Base-by-base conservation (phyloP, 2,329 filamentous ascomycete species). In the Fusarium heterosporum region DNA sequence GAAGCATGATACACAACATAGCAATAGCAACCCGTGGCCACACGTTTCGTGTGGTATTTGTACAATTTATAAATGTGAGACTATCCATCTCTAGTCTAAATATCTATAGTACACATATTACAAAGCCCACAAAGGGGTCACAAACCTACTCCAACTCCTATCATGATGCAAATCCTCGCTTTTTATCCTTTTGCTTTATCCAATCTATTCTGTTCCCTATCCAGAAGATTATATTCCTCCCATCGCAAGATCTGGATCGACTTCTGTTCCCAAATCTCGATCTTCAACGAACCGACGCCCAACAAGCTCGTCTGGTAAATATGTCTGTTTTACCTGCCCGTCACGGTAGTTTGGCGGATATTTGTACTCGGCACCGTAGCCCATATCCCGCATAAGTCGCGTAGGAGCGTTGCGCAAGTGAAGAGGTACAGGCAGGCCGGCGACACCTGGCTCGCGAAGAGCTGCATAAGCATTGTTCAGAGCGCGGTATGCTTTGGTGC, bases 371-470 rank as follows among this genome's bases (percentile, higher is more conserved):
- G 89, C 90, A 1, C 94, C 94, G 74, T 93, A 97, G 0, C 93
- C 95, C 69, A 98, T 81, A 70, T 97, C 95, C 72, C 94, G 92
- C 95, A 99, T 97, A 68, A 98, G 77, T 68, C 90, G 86, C 2
- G 96, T 98, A 0, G 96, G 95, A 10, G 96, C 96, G 77, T 98
- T 98, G 59, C 96, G 84, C 59, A 99, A 79, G 76, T 98, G 96
- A 38, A 96, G 79, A 3, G 96, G 96, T 22, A 99, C 89, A 0
- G 93, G 92, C 49, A 97, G 76, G 2, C 87, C 87, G 0, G 93
- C 94, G 4, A 96, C 84, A 1, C 94, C 95, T 0, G 94, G 94
- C 75, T 97, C 93, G 58, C 87, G 83, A 39, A 98, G 81, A 1
- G 93, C 92, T 1, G 89, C 86, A 76, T 91, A 91, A 2, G 93